Evolutionary conservation across 495 filamentous ascomycete genomes (phyloP).

Genomic region (Thozetella sp.): DNA sequence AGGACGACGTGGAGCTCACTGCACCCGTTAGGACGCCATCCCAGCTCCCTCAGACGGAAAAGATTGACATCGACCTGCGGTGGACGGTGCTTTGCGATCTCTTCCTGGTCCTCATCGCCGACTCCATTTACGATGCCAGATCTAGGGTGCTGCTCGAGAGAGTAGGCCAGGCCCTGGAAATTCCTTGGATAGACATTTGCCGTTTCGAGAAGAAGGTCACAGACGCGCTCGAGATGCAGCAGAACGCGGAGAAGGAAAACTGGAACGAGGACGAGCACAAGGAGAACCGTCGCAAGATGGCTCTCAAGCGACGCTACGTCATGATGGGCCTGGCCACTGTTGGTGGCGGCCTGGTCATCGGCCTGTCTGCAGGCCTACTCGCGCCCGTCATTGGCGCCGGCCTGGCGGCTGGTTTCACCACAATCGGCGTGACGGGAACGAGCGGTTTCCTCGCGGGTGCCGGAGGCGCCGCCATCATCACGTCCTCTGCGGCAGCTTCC

Average conservation of each 20-base stretch:
- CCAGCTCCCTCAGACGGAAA: slow-evolving; percentile 75
- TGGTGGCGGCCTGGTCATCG: slow-evolving; percentile 93
- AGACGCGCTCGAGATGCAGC: slow-evolving; percentile 96
- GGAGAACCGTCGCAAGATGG: slow-evolving; percentile 80
- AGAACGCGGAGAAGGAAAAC: slow-evolving; percentile 87
- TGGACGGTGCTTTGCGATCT: slow-evolving; percentile 98
- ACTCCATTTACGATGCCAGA: slow-evolving; percentile 89
- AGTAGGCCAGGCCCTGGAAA: slow-evolving; percentile 75
- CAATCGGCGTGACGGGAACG: slow-evolving; percentile 91
- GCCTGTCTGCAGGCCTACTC: slow-evolving; percentile 86
- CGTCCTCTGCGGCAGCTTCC: slow-evolving; percentile 82
- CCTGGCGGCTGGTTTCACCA: slow-evolving; percentile 91
- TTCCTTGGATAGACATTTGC: slow-evolving; percentile 92
- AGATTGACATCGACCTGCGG: slow-evolving; percentile 92
- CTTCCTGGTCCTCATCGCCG: slow-evolving; percentile 93
- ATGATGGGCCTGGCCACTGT: slow-evolving; percentile 98
- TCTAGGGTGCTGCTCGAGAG: slow-evolving; percentile 84
- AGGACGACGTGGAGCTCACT: slow-evolving; percentile 70
- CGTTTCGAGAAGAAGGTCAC: slow-evolving; percentile 97
- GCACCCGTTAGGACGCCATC: slow-evolving; percentile 74
- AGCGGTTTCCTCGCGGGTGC: slow-evolving; percentile 87
- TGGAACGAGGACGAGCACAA: slow-evolving; percentile 98
- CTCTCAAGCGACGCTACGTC: slow-evolving; percentile 79
- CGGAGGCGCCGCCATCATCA: slow-evolving; percentile 92
- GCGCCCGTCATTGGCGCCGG: slow-evolving; percentile 95